phyloP scores from a whole-genome alignment of 208 protist species.

The Acanthamoeba royreba region DNA sequence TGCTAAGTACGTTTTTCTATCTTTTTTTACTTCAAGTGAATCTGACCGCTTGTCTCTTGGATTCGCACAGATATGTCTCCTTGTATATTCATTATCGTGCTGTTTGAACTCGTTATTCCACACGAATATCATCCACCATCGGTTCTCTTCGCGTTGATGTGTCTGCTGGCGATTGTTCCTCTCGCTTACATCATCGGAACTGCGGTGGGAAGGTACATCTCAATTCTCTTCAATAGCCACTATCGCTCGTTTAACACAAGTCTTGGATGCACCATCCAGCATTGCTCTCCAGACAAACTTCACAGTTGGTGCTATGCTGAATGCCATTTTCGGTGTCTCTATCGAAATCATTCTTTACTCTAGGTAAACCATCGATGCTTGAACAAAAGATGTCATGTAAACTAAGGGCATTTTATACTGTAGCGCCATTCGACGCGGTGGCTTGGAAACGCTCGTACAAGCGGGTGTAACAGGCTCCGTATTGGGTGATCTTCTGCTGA shows the following conservation, averaged over 20 bases:
- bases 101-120: constrained; percentile 49
- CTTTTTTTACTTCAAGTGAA: not conserved
- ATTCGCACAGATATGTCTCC: constrained; percentile 48
- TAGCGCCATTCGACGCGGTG: constrained; percentile 21
- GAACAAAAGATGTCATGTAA: not conserved
- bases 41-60: not conserved
- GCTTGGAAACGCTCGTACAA: constrained; percentile 29
- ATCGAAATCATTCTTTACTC: constrained; percentile 82
- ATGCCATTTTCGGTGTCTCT: constrained; percentile 81
- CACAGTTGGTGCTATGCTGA: constrained; percentile 78
- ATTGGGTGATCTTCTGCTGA: constrained; percentile 66
- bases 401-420: not conserved
- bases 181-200: constrained; percentile 76
- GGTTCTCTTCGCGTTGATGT: constrained; percentile 61
- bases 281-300: constrained; percentile 78
- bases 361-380: not conserved
- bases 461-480: constrained; percentile 47
- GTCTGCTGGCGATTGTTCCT: constrained; percentile 73
- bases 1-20: constrained; percentile 57
- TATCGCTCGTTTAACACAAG: not conserved
- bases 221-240: not conserved
- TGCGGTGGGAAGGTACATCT: constrained; percentile 29
- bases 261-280: not conserved
- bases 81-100: constrained; percentile 33
- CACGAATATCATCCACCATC: constrained; percentile 41